phyloP scores from a whole-genome alignment of 352 stramenopile species.

The Phytophthora idaei region DNA sequence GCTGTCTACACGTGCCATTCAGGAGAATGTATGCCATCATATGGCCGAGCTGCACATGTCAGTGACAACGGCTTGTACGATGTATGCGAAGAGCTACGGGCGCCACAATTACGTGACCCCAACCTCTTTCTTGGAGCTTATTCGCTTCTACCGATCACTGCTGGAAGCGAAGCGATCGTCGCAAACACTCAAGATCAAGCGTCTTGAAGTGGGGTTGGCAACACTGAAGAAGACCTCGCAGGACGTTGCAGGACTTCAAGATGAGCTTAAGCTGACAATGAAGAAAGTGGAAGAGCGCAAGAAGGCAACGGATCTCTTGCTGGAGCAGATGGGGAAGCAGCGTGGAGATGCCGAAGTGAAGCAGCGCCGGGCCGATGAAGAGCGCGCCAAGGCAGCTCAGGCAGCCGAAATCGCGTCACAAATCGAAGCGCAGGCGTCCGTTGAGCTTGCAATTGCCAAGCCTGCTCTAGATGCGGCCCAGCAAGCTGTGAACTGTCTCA shows the following conservation, averaged over 20 bases:
- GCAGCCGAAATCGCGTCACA: constrained; percentile 67
- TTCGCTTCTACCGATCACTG: constrained; percentile 91
- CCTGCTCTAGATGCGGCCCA: constrained; percentile 83
- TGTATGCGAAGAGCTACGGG: constrained; percentile 77
- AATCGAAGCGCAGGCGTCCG: constrained; percentile 74
- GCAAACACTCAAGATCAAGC: constrained; percentile 68
- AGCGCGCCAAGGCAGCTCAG: constrained; percentile 72
- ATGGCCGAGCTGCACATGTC: constrained; percentile 93
- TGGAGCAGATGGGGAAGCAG: constrained; percentile 92
- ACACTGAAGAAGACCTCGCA: constrained; percentile 85
- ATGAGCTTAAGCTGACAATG: constrained; percentile 89
- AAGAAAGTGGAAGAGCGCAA: constrained; percentile 93
- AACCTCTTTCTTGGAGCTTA: constrained; percentile 93
- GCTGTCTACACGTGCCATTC: constrained; percentile 64
- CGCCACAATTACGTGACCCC: constrained; percentile 94
- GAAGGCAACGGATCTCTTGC: constrained; percentile 79
- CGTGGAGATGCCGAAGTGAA: constrained; percentile 89
- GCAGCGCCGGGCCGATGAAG: constrained; percentile 79
- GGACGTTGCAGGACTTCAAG: constrained; percentile 81
- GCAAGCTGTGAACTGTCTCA: constrained; percentile 90
- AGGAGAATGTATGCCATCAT: constrained; percentile 93
- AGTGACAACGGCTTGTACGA: constrained; percentile 74
- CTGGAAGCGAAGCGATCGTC: constrained; percentile 61
- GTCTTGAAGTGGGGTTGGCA: constrained; percentile 83
- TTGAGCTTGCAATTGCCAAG: constrained; percentile 81